Conservation (phyloP, 2,329 filamentous ascomycete species). For the Diaporthe sp. region DNA sequence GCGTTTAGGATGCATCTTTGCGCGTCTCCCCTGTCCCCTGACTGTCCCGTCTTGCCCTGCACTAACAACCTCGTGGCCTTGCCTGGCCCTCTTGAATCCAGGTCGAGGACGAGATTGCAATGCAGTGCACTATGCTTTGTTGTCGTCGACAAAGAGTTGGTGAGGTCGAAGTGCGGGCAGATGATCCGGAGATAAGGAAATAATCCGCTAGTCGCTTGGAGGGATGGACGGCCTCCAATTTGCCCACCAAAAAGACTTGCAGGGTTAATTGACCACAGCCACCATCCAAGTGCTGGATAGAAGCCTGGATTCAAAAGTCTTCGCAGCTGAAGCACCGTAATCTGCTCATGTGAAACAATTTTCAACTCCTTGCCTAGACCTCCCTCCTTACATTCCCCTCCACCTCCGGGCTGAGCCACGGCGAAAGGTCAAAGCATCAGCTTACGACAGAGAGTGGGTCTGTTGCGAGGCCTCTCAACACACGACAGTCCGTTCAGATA, state of each 20-base stretch:
- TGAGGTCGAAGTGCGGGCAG: background rate
- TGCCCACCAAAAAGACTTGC: conserved; percentile 5
- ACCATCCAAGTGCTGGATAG: background rate
- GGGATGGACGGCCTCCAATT: conserved; percentile 6
- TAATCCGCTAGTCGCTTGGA: background rate
- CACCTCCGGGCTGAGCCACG: background rate
- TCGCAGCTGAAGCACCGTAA: background rate
- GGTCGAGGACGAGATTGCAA: background rate
- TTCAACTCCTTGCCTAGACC: background rate
- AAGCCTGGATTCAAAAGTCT: background rate
- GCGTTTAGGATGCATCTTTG: conserved; percentile 34
- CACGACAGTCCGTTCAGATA: background rate
- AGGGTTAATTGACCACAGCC: conserved; percentile 12
- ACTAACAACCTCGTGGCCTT: background rate
- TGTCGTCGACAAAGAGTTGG: background rate
- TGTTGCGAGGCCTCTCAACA: background rate
- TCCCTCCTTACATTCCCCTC: too few species aligned
- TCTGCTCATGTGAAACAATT: background rate
- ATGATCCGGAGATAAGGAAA: background rate
- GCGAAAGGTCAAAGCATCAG: background rate
- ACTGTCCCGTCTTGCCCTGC: background rate
- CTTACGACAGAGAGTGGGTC: background rate
- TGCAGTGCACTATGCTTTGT: conserved; percentile 14
- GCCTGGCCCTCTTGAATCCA: background rate
- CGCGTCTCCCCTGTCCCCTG: background rate